Conservation (phyloP, 331 rosid species). For the Pyracantha coccinea region DNA sequence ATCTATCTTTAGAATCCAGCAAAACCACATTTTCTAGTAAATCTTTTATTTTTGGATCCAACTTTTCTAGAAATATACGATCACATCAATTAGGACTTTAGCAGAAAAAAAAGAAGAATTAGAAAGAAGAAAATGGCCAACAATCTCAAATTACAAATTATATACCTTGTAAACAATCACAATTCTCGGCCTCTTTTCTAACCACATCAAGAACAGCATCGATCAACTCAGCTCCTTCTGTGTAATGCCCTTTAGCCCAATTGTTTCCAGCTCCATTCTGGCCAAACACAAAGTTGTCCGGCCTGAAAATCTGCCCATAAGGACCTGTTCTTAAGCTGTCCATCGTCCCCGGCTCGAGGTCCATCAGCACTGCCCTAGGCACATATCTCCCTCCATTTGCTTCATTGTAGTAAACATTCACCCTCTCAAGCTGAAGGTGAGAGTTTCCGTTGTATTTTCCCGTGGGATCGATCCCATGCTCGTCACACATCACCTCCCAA, state of each 20-base stretch:
- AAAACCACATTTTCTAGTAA: neutral
- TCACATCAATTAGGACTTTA: neutral
- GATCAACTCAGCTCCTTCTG: conserved; percentile 84
- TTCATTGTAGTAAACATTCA: conserved; percentile 78
- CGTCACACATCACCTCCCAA: conserved; percentile 90
- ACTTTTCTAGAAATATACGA: neutral
- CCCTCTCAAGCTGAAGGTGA: conserved; percentile 71
- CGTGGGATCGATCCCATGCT: conserved; percentile 66
- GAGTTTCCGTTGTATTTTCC: conserved; percentile 66
- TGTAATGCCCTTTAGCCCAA: conserved; percentile 93
- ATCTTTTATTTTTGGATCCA: neutral
- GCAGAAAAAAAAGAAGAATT: neutral
- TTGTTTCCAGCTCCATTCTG: conserved; percentile 91
- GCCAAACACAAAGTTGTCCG: conserved; percentile 88
- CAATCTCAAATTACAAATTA: neutral
- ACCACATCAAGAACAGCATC: conserved; percentile 91
- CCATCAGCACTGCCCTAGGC: conserved; percentile 80
- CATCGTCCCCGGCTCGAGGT: conserved; percentile 94
- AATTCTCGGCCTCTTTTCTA: conserved; percentile 84
- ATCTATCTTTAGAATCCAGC: neutral
- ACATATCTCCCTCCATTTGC: conserved; percentile 80
- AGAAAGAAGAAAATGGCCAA: neutral
- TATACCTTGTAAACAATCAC: conserved; percentile 83
- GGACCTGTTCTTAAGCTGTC: conserved; percentile 78
- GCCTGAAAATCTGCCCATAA: conserved; percentile 67